Conservation (phyloP, 352 stramenopile genomes). For the Pythium chondricola region DNA sequence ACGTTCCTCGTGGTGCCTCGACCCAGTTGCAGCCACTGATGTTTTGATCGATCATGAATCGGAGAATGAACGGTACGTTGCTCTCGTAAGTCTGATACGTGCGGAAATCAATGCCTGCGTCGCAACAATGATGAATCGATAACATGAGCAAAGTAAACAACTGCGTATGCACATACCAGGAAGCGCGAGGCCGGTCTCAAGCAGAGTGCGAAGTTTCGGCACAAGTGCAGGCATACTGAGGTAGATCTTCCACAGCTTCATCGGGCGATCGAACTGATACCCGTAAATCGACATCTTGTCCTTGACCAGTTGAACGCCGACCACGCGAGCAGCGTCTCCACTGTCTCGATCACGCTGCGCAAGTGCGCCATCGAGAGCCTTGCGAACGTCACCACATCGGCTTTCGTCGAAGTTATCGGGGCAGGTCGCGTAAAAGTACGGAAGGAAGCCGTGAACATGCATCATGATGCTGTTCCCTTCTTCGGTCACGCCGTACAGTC, state of each 20-base stretch:
- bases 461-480: constrained; percentile 94
- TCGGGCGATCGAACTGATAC: constrained; percentile 75
- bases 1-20: constrained; percentile 89
- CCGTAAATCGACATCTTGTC: constrained; percentile 85
- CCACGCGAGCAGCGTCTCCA: constrained; percentile 37
- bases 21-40: constrained; percentile 98
- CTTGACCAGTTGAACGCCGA: constrained; percentile 65
- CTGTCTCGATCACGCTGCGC: constrained; percentile 46
- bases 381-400: constrained; percentile 64
- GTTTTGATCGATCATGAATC: constrained; percentile 99
- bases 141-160: neutral
- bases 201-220: constrained; percentile 86
- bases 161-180: constrained; percentile 19
- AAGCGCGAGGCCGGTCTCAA: constrained; percentile 82
- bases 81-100: constrained; percentile 95
- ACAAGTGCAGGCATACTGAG: constrained; percentile 94
- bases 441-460: constrained; percentile 97
- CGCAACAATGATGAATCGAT: neutral
- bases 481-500: constrained; percentile 95
- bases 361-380: constrained; percentile 50
- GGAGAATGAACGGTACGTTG: constrained; percentile 98
- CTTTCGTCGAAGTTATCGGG: constrained; percentile 58
- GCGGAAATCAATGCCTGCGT: constrained; percentile 45
- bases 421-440: constrained; percentile 95
- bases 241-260: constrained; percentile 88